Percentiles rank a stretch among this genome's conserved stretches.
Evolutionary conservation across 208 protist genomes (phyloP).

Genomic region (Naegleria lovaniensis): DNA sequence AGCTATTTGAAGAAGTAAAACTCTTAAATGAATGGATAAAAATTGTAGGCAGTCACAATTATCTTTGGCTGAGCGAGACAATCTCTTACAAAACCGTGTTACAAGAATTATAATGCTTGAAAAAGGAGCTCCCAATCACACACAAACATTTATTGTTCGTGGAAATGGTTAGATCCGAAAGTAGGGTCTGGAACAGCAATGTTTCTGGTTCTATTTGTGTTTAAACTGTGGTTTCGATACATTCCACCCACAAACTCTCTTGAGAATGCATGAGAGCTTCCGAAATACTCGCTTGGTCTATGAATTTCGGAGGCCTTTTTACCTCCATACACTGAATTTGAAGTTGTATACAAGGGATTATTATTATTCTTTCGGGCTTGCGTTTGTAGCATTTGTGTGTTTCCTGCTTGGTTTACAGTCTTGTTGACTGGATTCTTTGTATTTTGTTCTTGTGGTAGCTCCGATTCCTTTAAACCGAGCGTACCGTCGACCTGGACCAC

Average conservation of each 20-base stretch:
- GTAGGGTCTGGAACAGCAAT: not conserved
- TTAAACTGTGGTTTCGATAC: conserved; percentile 1
- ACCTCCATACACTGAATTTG: not conserved
- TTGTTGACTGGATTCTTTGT: not conserved
- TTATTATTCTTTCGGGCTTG: not conserved
- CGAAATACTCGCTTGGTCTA: not conserved
- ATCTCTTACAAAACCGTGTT: too few species aligned
- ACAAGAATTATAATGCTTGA: too few species aligned
- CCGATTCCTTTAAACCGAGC: not conserved
- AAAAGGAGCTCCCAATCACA: too few species aligned
- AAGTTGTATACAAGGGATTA: not conserved
- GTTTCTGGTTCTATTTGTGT: conserved; percentile 19
- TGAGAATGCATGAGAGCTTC: not conserved
- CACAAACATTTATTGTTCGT: not conserved
- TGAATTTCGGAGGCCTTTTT: not conserved
- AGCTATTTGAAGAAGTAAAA: not conserved
- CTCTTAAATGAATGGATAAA: not conserved
- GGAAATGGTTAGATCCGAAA: not conserved
- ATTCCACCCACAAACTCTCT: conserved; percentile 26
- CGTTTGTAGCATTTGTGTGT: not conserved
- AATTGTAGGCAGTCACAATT: too few species aligned
- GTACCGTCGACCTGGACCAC: not conserved
- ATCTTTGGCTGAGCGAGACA: too few species aligned
- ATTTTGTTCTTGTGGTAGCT: too few species aligned
- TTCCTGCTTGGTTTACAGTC: not conserved